Conservation (phyloP, 176 grass and related monocot genomes). For the Calamus simplicifolius region DNA sequence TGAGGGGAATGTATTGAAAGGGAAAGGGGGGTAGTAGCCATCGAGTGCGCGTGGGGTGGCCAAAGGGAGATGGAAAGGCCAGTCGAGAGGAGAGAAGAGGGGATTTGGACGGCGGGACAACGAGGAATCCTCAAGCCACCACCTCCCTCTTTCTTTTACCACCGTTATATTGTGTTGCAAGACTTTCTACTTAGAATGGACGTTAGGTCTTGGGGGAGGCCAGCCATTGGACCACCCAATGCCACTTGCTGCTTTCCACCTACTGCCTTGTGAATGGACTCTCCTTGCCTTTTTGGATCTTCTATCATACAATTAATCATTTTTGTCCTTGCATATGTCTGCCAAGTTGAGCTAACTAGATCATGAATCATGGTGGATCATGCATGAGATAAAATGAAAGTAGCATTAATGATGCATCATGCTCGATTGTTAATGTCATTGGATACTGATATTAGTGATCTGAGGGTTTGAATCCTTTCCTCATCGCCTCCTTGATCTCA, state of each 20-base stretch:
- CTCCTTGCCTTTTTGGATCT: not conserved
- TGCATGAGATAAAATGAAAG: too few species aligned
- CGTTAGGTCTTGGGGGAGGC: conserved; percentile 14
- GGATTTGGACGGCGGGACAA: conserved; percentile 41
- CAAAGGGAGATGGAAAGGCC: not conserved
- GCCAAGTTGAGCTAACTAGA: not conserved
- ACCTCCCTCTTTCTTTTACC: conserved; percentile 13
- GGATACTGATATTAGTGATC: too few species aligned
- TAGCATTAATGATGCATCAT: too few species aligned
- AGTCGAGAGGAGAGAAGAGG: not conserved
- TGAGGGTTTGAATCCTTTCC: too few species aligned
- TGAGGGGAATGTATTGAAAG: not conserved
- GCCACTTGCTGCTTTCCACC: not conserved
- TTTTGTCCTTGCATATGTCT: not conserved
- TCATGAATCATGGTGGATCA: too few species aligned
- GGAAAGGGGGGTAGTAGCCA: conserved; percentile 9
- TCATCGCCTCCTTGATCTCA: too few species aligned
- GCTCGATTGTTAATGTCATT: too few species aligned
- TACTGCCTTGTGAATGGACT: not conserved
- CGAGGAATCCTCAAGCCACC: conserved; percentile 8
- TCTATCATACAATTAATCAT: conserved; percentile 4
- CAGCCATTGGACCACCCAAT: not conserved
- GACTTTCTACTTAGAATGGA: conserved; percentile 32
- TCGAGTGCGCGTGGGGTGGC: conserved; percentile 20
- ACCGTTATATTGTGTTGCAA: conserved; percentile 52